Evolutionary conservation across 2,329 filamentous ascomycete species (phyloP).

Genomic region (Corynespora cassiicola): DNA sequence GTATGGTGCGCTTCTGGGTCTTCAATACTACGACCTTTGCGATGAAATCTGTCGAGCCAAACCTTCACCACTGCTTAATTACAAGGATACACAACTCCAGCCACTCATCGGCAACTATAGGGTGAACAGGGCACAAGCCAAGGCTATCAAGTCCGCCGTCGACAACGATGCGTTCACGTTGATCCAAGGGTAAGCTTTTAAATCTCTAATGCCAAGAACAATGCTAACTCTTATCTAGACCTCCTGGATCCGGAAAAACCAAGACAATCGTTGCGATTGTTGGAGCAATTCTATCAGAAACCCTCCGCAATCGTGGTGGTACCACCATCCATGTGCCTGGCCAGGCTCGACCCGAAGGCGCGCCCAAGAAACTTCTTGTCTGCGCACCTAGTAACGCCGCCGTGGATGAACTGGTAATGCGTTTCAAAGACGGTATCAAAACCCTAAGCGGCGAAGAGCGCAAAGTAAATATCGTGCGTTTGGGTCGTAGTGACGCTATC

Average conservation of each 20-base stretch:
- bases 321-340: slow-evolving; percentile 53
- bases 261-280: slow-evolving; percentile 98
- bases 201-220: slow-evolving; percentile 1
- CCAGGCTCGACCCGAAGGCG: slow-evolving; percentile 34
- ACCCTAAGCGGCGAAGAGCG: slow-evolving; percentile 74
- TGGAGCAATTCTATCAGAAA: slow-evolving; percentile 77
- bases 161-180: slow-evolving; percentile 98
- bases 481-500: slow-evolving; percentile 91
- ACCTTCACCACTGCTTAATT: slow-evolving; percentile 85
- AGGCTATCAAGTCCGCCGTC: slow-evolving; percentile 87
- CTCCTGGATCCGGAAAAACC: slow-evolving; percentile 95
- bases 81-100: slow-evolving; percentile 74
- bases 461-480: slow-evolving; percentile 84
- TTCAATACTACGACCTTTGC: slow-evolving; percentile 96
- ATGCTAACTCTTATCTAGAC: slow-evolving; percentile 57
- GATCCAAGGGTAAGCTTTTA: slow-evolving; percentile 74
- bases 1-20: slow-evolving; percentile 86
- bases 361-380: slow-evolving; percentile 85
- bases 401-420: slow-evolving; percentile 92
- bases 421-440: slow-evolving; percentile 86
- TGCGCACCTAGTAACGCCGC: slow-evolving; percentile 99
- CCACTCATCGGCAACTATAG: slow-evolving; percentile 77
- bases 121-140: slow-evolving; percentile 87
- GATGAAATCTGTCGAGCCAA: slow-evolving; percentile 89
- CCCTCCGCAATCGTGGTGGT: slow-evolving; percentile 56